Base-by-base conservation (phyloP, 352 stramenopile genomes). In the Pythium scleroteichum region DNA sequence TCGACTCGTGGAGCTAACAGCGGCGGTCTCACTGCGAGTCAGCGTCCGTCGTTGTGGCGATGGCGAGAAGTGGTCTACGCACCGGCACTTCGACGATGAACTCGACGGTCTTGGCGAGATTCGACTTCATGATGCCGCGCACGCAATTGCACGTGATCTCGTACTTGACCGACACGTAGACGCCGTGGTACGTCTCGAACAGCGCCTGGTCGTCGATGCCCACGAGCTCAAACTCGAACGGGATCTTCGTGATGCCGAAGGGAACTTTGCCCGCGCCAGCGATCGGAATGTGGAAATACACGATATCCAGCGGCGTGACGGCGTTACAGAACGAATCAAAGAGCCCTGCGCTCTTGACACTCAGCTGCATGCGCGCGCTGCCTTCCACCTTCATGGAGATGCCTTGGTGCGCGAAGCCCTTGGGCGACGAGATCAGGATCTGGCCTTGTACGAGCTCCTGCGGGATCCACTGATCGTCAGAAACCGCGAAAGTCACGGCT, bases 31-130 rank as follows among this genome's bases (percentile, higher is more conserved):
- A 45, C 17, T 4, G n/a, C n/a, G n/a, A n/a, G n/a, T n/a, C n/a
- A n/a, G n/a, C n/a, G n/a, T n/a, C n/a, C n/a, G n/a, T n/a, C n/a
- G n/a, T n/a, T n/a, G n/a, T n/a, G n/a, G n/a, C n/a, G n/a, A n/a
- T n/a, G n/a, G n/a, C n/a, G n/a, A n/a, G n/a, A n/a, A n/a, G n/a
- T n/a, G n/a, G n/a, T n/a, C n/a, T 45, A 39, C 57, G 33, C 22
- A 92, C 75, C 26, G 90, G 88, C 8, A 95, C 84, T 82, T 98
- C 87, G 24, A 98, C 88, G 53, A 98, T 90, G 57, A 98, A 96
- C 73, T 97, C 90, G 24, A 97, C 53, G 10, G 75, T 86, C 48
- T 87, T 88, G 65, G 92, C 82, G 44, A 95, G 60, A 22, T 82
- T 90, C 44, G 85, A 88, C 72, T 96, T 92, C 79, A 97, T 90